Evolutionary conservation across 1,284 basidiomycete species (phyloP), one percentile per base, ranked within the genome.

Genomic region (Ceratobasidium sp.): DNA sequence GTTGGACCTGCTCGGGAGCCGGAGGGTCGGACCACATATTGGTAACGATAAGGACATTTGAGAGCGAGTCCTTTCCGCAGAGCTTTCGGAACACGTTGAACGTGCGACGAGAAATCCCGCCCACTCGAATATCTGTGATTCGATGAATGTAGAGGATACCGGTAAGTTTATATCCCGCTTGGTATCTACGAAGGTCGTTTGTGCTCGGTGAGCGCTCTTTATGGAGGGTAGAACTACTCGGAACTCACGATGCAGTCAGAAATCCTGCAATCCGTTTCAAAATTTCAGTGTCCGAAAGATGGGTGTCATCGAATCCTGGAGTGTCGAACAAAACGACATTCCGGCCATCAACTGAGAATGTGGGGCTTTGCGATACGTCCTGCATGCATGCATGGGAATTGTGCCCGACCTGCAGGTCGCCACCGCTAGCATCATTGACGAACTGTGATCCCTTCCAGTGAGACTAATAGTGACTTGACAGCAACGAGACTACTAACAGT

Each of bases 81-180:
- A 78, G 72, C 13, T 74, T 70, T 1, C 71, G 73, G 54, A 78
- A 76, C 72, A 77, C 73, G 22, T 71, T 64, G 7, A 78, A 68
- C 43, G 76, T 77, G 32, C 73, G 74, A 1, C 70, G 50, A 3
- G 75, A 70, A 25, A 42, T 42, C 3, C 62, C 62, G 13, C 62
- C 62, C 4, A 67, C 32, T 1, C 62, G 62, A 45, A 42, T 67
- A n/a, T 67, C 62, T 8, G 62, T 53, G 50, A 67, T 67, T 54
- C 62, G 62, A 27, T 67, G 62, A 2, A 67, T 12, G 40, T 67
- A 67, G 22, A 67, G 8, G 13, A 67, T 27, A n/a, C 62, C 62
- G 17, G 49, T 67, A 13, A 67, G 42, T 31, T 40, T 34, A 25
- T 31, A 5, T 2, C 53, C 53, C 3, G 29, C 17, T 20, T 56